Percentiles rank a stretch among this genome's conserved stretches.
phyloP scores from a whole-genome alignment of 495 filamentous ascomycete species.

The Trichodelitschia bisporula region DNA sequence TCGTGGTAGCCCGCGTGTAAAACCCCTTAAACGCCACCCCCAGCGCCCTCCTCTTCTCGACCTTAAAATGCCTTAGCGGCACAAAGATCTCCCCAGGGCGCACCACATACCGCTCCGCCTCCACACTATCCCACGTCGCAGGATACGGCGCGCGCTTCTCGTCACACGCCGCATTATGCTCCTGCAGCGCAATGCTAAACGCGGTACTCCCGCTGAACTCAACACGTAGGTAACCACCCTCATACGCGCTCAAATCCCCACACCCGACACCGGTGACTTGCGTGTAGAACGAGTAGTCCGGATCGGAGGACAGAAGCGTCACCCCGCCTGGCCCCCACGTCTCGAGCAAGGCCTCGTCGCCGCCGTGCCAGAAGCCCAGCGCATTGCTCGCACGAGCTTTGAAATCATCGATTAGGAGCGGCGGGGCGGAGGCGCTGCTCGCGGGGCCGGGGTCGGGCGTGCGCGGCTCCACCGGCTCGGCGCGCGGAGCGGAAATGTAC shows the following conservation, averaged over 20 bases:
- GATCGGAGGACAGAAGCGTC: slow-evolving; percentile 36
- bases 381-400: slow-evolving; percentile 27
- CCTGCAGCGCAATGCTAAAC: slow-evolving; percentile 46
- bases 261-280: slow-evolving; percentile 31
- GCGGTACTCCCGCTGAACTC: slow-evolving; percentile 38
- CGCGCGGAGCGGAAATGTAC: too few relatives aligned
- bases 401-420: slow-evolving; percentile 46
- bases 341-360: slow-evolving; percentile 31
- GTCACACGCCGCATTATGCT: slow-evolving; percentile 43
- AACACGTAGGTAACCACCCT: slow-evolving; percentile 41
- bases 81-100: slow-evolving; percentile 42
- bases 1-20: slow-evolving; percentile 25
- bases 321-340: slow-evolving; percentile 25
- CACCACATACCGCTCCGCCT: slow-evolving; percentile 39
- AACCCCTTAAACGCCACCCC: slow-evolving; percentile 49
- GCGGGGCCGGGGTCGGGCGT: slow-evolving; percentile 15
- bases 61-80: slow-evolving; percentile 46
- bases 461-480: too few relatives aligned
- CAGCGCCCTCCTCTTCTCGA: slow-evolving; percentile 31
- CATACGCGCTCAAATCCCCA: slow-evolving; percentile 31
- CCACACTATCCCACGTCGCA: slow-evolving; percentile 48
- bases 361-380: slow-evolving; percentile 47
- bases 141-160: slow-evolving; percentile 35
- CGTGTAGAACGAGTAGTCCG: slow-evolving; percentile 45
- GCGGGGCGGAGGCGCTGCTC: slow-evolving; percentile 21